These are phyloP conservation scores for Lasiosphaeria ovina DNA, from an alignment of 495 filamentous ascomycete genomes.

Conservation along the genomic window DNA sequence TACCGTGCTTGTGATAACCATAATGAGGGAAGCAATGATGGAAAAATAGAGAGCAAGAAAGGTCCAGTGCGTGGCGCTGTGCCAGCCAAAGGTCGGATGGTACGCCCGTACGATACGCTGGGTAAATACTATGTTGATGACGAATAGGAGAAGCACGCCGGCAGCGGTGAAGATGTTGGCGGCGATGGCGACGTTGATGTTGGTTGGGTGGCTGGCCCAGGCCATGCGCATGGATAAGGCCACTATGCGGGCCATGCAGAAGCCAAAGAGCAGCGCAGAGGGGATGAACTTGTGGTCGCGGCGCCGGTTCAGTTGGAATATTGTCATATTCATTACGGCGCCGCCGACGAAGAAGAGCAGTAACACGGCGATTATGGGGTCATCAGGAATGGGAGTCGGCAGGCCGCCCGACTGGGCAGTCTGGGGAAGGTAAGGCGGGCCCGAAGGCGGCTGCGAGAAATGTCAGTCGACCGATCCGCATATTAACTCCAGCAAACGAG, in stretches of 20 bases:
- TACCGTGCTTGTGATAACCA: constrained; percentile 66
- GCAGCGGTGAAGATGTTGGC: constrained; percentile 70
- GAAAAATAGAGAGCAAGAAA: constrained; percentile 58
- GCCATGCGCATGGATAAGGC: constrained; percentile 64
- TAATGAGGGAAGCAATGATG: constrained; percentile 59
- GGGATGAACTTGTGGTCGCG: constrained; percentile 66
- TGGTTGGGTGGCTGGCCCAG: constrained; percentile 48
- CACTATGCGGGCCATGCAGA: constrained; percentile 68
- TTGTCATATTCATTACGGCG: constrained; percentile 58
- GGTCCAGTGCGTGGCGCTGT: constrained; percentile 37
- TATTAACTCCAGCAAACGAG: background rate
- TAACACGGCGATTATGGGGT: constrained; percentile 62
- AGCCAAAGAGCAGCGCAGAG: constrained; percentile 66
- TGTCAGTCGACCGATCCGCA: background rate
- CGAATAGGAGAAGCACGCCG: constrained; percentile 71
- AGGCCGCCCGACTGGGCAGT: constrained; percentile 56
- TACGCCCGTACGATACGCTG: constrained; percentile 71
- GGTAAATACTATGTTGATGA: constrained; percentile 75
- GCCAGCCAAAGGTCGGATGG: constrained; percentile 68
- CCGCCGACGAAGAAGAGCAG: constrained; percentile 61
- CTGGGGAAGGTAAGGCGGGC: constrained; percentile 33
- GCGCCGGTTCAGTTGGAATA: constrained; percentile 56
- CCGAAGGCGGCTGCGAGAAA: constrained; percentile 8
- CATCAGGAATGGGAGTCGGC: constrained; percentile 57
- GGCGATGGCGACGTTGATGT: constrained; percentile 62